Conservation (phyloP, 176 grass and related monocot genomes). For the Olyra latifolia region DNA sequence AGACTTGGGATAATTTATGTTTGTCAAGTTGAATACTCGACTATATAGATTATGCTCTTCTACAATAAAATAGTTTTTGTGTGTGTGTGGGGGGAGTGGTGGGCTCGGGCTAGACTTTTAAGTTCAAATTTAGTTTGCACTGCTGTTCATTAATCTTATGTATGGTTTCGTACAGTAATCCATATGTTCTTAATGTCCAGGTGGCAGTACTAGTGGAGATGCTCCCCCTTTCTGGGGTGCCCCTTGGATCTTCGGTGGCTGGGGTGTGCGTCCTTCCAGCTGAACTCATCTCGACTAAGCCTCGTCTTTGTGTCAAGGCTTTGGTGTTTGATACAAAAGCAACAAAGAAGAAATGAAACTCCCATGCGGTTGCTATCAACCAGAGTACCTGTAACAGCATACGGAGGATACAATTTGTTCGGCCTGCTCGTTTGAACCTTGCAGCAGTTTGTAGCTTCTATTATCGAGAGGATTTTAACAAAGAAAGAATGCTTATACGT, state of each 20-base stretch:
- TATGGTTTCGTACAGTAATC: background rate
- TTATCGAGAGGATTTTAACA: background rate
- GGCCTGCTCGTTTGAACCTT: background rate
- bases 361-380: background rate
- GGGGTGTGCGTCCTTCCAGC: conserved; percentile 61
- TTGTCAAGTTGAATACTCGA: background rate
- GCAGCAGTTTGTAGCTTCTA: background rate
- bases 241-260: conserved; percentile 60
- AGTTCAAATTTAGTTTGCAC: background rate
- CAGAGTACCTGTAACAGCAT: background rate
- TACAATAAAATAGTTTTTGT: background rate
- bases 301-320: conserved; percentile 59
- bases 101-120: background rate
- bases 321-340: conserved; percentile 61
- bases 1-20: background rate
- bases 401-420: background rate
- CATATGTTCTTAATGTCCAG: conserved; percentile 35
- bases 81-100: too few species aligned
- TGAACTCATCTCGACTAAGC: conserved; percentile 62
- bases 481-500: background rate
- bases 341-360: conserved; percentile 49
- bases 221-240: conserved; percentile 67
- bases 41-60: background rate
- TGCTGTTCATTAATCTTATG: background rate
- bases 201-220: conserved; percentile 82